These are phyloP conservation scores for Kwoniella mangroviensis DNA, from an alignment of 768 basidiomycete genomes.

Conservation along the genomic window DNA sequence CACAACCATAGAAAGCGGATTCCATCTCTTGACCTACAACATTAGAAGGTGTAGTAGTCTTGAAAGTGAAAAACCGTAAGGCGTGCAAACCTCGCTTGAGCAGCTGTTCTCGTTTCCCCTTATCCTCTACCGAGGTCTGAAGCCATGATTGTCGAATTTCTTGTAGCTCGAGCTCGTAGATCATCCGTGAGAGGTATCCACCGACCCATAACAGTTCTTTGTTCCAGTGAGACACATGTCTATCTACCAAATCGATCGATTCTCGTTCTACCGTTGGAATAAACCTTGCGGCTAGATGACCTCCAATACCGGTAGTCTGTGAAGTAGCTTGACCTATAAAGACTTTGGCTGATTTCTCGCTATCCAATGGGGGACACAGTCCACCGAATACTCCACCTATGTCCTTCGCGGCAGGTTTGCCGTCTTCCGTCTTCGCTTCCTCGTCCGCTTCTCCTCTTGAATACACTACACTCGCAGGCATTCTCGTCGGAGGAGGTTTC, in stretches of 20 bases:
- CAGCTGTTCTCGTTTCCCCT: constrained; percentile 60
- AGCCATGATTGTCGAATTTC: constrained; percentile 38
- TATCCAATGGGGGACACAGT: constrained; percentile 78
- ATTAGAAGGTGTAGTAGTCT: constrained; percentile 80
- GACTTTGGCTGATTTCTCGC: constrained; percentile 69
- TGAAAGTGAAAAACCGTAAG: constrained; percentile 87
- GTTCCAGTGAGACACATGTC: constrained; percentile 70
- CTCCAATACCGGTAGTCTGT: constrained; percentile 83
- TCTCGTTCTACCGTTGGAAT: constrained; percentile 97
- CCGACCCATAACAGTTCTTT: constrained; percentile 82
- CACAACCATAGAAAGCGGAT: constrained; percentile 76
- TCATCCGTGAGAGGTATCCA: constrained; percentile 77
- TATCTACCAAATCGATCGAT: constrained; percentile 87
- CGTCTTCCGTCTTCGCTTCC: constrained; percentile 66
- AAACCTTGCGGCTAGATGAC: constrained; percentile 77
- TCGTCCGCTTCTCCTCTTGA: constrained; percentile 51
- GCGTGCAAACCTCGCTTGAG: constrained; percentile 72
- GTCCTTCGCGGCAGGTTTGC: constrained; percentile 71
- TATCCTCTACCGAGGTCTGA: constrained; percentile 49
- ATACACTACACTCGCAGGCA: constrained; percentile 83
- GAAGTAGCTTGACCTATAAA: constrained; percentile 91
- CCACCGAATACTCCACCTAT: constrained; percentile 86
- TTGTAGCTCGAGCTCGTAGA: constrained; percentile 82
- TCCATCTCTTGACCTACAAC: constrained; percentile 76
- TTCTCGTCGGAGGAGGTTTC: constrained; percentile 80